Evolutionary conservation across 805 yeast genomes (phyloP), one percentile per base, ranked within the genome.

Genomic region (Wickerhamiella brachini): DNA sequence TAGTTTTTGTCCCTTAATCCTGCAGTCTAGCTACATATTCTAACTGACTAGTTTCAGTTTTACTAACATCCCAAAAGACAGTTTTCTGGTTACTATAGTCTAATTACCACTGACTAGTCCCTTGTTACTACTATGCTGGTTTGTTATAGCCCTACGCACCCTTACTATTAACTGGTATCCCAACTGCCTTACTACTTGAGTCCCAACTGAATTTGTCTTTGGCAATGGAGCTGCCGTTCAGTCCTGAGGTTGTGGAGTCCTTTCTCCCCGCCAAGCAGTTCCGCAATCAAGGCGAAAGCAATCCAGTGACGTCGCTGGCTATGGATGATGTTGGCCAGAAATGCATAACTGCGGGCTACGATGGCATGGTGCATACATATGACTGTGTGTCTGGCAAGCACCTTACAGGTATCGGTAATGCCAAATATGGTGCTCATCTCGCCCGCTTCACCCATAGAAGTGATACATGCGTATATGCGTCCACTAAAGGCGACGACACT

Each of bases 361-460:
- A 85, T 67, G 90, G 86, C 62, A 73, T 84, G 23, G 80, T 93
- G 59, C 94, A 87, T 60, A 68, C 93, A 18, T 90, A 87, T 64
- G 95, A 90, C 66, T 70, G 75, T n/a, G 74, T 75, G 53, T 52
- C 63, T 1, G 97, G 96, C 5, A 71, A 60, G n/a, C 66, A 62
- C 51, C 55, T 53, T 44, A 84, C 81, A 58, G 78, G 87, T 3
- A 75, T 85, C 8, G 81, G 78, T 53, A 81, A 93, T 26, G 89
- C 88, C 68, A 93, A 93, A 62, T 93, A 93, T 59, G 98, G 98
- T 0, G 85, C 88, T 52, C 88, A 86, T 61, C 67, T 85, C 39
- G 96, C 95, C 2, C 73, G 79, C 45, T 93, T 93, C 65, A 80
- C 95, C 0, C 94, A 83, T 60, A 74, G 76, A 44, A 80, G 79